Evolutionary conservation across 257 asterid genomes (phyloP).

Genomic region (Nicotiana sylvestris): DNA sequence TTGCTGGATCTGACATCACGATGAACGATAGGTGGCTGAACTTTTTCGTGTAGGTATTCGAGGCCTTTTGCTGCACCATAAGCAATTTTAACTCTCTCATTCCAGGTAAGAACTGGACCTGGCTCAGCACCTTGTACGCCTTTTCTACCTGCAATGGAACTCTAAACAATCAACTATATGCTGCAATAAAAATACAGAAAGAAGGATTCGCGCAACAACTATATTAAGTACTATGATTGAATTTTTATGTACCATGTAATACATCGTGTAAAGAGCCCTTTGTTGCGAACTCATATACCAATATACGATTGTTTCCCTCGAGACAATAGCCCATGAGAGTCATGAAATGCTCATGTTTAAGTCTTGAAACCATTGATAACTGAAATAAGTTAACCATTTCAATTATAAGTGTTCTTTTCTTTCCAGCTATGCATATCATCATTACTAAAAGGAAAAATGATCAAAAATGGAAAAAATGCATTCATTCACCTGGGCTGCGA

Average conservation of each 20-base stretch:
- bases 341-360: constrained; percentile 65
- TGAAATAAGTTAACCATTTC: constrained; percentile 20
- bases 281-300: constrained; percentile 70
- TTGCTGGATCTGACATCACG: constrained; percentile 93
- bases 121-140: constrained; percentile 98
- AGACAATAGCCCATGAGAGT: constrained; percentile 73
- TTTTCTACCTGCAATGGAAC: constrained; percentile 49
- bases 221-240: not conserved
- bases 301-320: constrained; percentile 54
- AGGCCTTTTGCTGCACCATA: constrained; percentile 90
- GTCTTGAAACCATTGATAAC: constrained; percentile 81
- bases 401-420: not conserved
- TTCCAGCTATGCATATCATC: not conserved
- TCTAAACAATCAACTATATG: not conserved
- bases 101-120: constrained; percentile 81
- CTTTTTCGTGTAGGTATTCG: constrained; percentile 81
- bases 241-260: constrained; percentile 53
- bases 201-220: not conserved
- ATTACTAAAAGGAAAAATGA: not conserved
- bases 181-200: not conserved
- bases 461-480: not conserved
- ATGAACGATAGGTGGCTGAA: constrained; percentile 79
- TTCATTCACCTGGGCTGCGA: constrained; percentile 50
- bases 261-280: constrained; percentile 86
- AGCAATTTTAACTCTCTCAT: constrained; percentile 83